Percentiles rank a stretch among this genome's conserved stretches.
These are phyloP conservation scores for Xylaria polymorpha DNA, from an alignment of 2,329 filamentous ascomycete species.

Conservation along the genomic window DNA sequence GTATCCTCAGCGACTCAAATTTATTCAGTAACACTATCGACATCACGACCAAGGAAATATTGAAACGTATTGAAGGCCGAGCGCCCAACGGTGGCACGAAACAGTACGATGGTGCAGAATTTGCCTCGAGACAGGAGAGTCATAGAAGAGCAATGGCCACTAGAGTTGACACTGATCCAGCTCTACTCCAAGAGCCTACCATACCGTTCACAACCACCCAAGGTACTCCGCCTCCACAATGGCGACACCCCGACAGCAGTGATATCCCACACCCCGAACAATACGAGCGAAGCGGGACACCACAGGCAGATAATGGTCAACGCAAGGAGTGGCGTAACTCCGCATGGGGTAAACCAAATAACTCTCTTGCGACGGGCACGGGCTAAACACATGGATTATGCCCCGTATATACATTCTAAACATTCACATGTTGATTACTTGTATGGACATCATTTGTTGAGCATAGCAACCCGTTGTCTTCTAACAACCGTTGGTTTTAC, in stretches of 20 bases:
- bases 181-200: constrained; percentile 70
- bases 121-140: constrained; percentile 68
- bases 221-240: constrained; percentile 62
- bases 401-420: constrained; percentile 46
- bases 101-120: constrained; percentile 70
- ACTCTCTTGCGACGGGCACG: constrained; percentile 62
- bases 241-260: constrained; percentile 60
- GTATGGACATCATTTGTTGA: constrained; percentile 38
- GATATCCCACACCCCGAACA: constrained; percentile 60
- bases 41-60: constrained; percentile 95
- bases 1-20: constrained; percentile 83
- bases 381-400: constrained; percentile 45
- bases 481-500: constrained; percentile 38
- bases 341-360: constrained; percentile 63
- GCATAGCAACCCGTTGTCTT: constrained; percentile 36
- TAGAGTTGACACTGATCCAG: constrained; percentile 87
- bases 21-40: constrained; percentile 86
- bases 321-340: constrained; percentile 70
- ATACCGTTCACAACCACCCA: constrained; percentile 56
- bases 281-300: constrained; percentile 59
- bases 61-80: constrained; percentile 91
- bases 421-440: constrained; percentile 41
- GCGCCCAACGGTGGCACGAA: constrained; percentile 60
- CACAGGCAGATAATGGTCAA: constrained; percentile 55
- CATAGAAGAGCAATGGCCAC: constrained; percentile 64